Percentiles rank a stretch among this genome's conserved stretches.
These are phyloP conservation scores for Raphanus hybrid DNA, from an alignment of 441 rosid species.

Conservation along the genomic window DNA sequence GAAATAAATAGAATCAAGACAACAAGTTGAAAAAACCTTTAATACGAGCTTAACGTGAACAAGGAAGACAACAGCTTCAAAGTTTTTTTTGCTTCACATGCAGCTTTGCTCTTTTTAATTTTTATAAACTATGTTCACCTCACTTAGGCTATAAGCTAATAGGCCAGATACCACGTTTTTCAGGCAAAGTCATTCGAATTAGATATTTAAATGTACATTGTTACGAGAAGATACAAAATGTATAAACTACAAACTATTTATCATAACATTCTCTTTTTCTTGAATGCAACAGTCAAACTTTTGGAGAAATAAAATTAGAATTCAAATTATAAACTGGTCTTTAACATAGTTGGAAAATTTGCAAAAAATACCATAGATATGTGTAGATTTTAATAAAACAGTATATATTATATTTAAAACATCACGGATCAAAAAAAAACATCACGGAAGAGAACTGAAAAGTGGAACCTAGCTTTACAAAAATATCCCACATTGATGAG, in stretches of 20 bases:
- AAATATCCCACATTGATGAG: too few species aligned
- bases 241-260: not conserved
- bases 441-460: not conserved
- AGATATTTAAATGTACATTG: not conserved
- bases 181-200: constrained; percentile 10
- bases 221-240: not conserved
- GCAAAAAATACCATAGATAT: not conserved
- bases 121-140: constrained; percentile 33
- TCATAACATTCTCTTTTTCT: not conserved
- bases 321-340: not conserved
- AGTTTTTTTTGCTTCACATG: constrained; percentile 27
- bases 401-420: not conserved
- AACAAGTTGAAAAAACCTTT: constrained; percentile 33
- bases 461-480: not conserved
- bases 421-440: not conserved
- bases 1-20: constrained; percentile 12
- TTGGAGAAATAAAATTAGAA: not conserved
- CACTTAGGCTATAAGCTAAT: constrained; percentile 22
- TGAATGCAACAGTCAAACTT: not conserved
- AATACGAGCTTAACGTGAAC: constrained; percentile 39
- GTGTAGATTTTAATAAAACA: not conserved
- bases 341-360: not conserved
- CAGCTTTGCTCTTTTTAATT: constrained; percentile 30
- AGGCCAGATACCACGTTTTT: constrained; percentile 23
- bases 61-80: constrained; percentile 29